phyloP scores from a whole-genome alignment of 2,329 filamentous ascomycete species.

The Tolypocladium tropicale region DNA sequence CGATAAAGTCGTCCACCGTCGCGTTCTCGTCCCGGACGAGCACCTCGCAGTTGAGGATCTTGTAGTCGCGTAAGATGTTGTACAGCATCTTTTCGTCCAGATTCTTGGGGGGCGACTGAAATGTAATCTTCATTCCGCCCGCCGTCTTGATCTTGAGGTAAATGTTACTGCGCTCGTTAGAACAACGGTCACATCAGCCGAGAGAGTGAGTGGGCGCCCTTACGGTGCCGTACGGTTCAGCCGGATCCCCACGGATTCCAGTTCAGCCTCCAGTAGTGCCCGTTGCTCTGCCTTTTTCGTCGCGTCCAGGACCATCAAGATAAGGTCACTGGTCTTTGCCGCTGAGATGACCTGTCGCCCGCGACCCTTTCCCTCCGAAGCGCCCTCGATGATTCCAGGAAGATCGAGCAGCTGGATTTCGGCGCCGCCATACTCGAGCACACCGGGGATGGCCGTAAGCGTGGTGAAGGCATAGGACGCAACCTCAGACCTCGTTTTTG shows the following conservation, averaged over 20 bases:
- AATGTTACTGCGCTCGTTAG: conserved; percentile 59
- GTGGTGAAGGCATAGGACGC: conserved; percentile 97
- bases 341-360: conserved; percentile 95
- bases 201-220: conserved; percentile 22
- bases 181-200: background rate
- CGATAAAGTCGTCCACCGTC: conserved; percentile 96
- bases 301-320: conserved; percentile 93
- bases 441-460: conserved; percentile 90
- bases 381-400: conserved; percentile 96
- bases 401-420: conserved; percentile 98
- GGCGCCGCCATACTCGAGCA: conserved; percentile 92
- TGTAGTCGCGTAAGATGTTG: conserved; percentile 97
- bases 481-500: conserved; percentile 92
- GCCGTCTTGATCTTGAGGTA: conserved; percentile 94
- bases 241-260: conserved; percentile 91
- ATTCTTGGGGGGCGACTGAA: conserved; percentile 77
- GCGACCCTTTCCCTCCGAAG: conserved; percentile 88
- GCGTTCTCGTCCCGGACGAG: conserved; percentile 89
- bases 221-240: conserved; percentile 86
- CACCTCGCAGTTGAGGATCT: conserved; percentile 95
- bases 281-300: conserved; percentile 95
- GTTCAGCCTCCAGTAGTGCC: conserved; percentile 76
- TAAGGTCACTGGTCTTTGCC: conserved; percentile 94
- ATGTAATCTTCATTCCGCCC: conserved; percentile 98
- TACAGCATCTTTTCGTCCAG: conserved; percentile 97